These are phyloP conservation scores for Angomonas ambiguus DNA, from an alignment of 208 protist species.

Conservation along the genomic window DNA sequence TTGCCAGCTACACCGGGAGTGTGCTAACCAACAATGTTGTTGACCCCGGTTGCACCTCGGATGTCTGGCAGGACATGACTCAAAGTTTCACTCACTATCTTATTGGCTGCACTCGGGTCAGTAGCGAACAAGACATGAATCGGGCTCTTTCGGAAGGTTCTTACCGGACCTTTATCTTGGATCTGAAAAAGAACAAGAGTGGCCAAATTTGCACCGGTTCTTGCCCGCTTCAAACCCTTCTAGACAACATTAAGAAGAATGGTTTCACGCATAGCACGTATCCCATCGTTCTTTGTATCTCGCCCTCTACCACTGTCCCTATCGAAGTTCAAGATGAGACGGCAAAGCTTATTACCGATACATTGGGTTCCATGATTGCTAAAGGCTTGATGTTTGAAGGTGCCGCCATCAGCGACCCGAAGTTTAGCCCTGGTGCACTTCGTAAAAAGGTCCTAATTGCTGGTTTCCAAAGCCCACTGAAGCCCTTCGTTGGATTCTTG, in stretches of 20 bases:
- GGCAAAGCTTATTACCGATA: conserved; percentile 46
- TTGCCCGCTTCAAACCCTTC: conserved; percentile 49
- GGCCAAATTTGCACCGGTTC: conserved; percentile 53
- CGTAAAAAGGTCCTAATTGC: conserved; percentile 81
- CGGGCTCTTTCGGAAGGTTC: conserved; percentile 31
- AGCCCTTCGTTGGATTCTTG: conserved; percentile 82
- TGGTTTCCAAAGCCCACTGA: conserved; percentile 58
- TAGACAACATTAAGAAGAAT: conserved; percentile 64
- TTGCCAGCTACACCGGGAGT: conserved; percentile 68
- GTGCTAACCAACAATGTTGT: conserved; percentile 81
- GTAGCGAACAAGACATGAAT: conserved; percentile 58
- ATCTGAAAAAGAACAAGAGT: conserved; percentile 35
- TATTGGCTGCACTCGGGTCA: conserved; percentile 55
- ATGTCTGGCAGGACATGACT: conserved; percentile 90
- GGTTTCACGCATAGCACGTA: conserved; percentile 73
- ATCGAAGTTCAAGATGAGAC: conserved; percentile 52
- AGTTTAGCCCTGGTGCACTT: conserved; percentile 81
- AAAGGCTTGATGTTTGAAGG: conserved; percentile 89
- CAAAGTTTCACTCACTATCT: conserved; percentile 81
- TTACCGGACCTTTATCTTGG: conserved; percentile 47
- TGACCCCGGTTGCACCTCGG: conserved; percentile 64
- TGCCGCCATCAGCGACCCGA: conserved; percentile 80
- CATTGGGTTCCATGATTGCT: conserved; percentile 51
- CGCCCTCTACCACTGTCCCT: conserved; percentile 33
- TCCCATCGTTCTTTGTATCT: conserved; percentile 78